phyloP scores from a whole-genome alignment of 768 basidiomycete genomes.

The Mycena amicta region DNA sequence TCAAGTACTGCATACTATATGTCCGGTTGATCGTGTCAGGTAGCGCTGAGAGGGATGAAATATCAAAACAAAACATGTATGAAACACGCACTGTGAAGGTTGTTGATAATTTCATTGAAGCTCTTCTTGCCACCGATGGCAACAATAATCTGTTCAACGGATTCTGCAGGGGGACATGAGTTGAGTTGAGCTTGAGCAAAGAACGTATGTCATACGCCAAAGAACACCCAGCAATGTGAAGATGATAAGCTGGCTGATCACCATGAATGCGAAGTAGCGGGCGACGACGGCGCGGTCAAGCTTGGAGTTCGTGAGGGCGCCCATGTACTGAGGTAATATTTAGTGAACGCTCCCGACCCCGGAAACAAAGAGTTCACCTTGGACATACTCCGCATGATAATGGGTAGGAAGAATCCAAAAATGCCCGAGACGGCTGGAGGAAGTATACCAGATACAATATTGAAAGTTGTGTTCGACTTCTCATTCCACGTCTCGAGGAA shows the following conservation, averaged over 20 bases:
- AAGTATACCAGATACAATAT: conserved; percentile 87
- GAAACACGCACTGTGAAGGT: conserved; percentile 41
- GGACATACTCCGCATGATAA: conserved; percentile 88
- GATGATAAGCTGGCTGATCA: conserved; percentile 91
- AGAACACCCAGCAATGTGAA: conserved; percentile 92
- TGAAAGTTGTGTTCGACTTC: conserved; percentile 68
- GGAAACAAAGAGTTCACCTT: conserved; percentile 59
- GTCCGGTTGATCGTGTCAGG: conserved; percentile 78
- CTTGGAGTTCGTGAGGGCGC: conserved; percentile 69
- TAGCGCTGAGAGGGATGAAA: conserved; percentile 47
- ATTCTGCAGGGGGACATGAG: conserved; percentile 32
- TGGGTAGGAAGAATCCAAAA: conserved; percentile 89
- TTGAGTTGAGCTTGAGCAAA: background rate
- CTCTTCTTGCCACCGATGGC: conserved; percentile 47
- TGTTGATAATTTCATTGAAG: conserved; percentile 47
- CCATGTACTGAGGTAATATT: conserved; percentile 62
- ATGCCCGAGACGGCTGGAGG: conserved; percentile 87
- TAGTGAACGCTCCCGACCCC: conserved; percentile 62
- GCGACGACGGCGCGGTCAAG: conserved; percentile 91
- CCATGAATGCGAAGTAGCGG: conserved; percentile 91
- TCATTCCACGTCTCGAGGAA: conserved; percentile 77
- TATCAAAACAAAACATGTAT: background rate
- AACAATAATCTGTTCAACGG: conserved; percentile 46
- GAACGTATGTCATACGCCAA: conserved; percentile 61
- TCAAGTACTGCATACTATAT: conserved; percentile 65